Evolutionary conservation across 176 grass and related monocot genomes (phyloP), one percentile per base, ranked within the genome.

Genomic region (Metroxylon sagu): DNA sequence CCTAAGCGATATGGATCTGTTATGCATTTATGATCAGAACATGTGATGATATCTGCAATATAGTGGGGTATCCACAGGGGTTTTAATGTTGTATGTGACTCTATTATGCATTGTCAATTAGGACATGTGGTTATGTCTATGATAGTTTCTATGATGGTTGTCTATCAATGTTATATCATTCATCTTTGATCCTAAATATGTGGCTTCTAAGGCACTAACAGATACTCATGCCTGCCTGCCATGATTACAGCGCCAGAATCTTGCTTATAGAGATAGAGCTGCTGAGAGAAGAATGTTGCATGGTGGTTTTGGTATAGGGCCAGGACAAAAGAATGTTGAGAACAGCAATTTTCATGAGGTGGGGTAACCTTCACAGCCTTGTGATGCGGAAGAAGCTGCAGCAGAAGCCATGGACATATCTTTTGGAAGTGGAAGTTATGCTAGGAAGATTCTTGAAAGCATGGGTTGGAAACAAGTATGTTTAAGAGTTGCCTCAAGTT

Each of bases 401-500:
- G 66, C 76, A 67, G 78, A 82, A 51, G 81, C 80, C 61, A 65
- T 66, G 62, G 78, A 72, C 55, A 74, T 85, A n/a, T 18, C 26
- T 25, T 89, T 82, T 49, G 80, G 57, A 49, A 72, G 71, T 52
- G 74, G 74, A 57, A 71, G 77, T 71, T 85, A 72, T 62, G 78
- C 77, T 28, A 85, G 85, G 70, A 96, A 79, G 86, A 87, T 96
- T 19, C 81, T 96, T 80, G 72, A 90, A 80, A 88, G 54, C 75
- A 96, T 96, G 91, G 91, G 86, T 15, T 96, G 91, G 91, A 96
- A 87, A 64, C 71, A 90, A 60, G 86, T 84, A 79, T 59, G 54
- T 80, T 29, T 49, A 49, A 79, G 18, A 65, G 28, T 70, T 63
- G 61, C 69, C 69, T 25, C 31, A 30, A 29, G 31, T 2, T 35